These are phyloP conservation scores for Solanum chaucha DNA, from an alignment of 257 asterid species.

Conservation along the genomic window DNA sequence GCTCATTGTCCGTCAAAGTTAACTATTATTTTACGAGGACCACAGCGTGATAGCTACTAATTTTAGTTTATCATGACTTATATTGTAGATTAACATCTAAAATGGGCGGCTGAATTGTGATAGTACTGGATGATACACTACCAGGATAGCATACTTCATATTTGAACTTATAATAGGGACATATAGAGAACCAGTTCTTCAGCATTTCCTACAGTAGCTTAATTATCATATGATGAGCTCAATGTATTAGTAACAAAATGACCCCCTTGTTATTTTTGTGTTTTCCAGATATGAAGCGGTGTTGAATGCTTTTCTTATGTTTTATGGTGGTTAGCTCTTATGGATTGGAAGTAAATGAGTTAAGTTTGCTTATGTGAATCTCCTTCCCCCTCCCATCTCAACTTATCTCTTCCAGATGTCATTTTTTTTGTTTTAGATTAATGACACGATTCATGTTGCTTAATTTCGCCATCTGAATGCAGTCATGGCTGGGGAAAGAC, in stretches of 20 bases:
- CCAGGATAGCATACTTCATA: neutral
- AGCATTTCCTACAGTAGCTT: neutral
- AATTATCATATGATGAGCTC: neutral
- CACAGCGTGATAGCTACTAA: no score
- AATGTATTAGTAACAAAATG: neutral
- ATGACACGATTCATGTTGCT: neutral
- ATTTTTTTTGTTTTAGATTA: neutral
- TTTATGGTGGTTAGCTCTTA: neutral
- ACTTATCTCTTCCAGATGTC: neutral
- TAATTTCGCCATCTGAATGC: neutral
- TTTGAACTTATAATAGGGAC: neutral
- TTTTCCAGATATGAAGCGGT: neutral
- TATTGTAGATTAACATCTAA: no score
- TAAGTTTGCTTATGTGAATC: neutral
- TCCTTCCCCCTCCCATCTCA: neutral
- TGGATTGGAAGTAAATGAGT: neutral
- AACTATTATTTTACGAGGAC: no score
- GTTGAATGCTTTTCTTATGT: neutral
- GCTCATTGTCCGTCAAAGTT: no score
- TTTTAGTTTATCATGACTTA: no score
- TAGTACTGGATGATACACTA: neutral
- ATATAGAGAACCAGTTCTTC: neutral
- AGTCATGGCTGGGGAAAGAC: neutral
- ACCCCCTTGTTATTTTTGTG: neutral
- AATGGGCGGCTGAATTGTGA: no score